Conservation (phyloP, 345 rosid species). For the Angophora floribunda region DNA sequence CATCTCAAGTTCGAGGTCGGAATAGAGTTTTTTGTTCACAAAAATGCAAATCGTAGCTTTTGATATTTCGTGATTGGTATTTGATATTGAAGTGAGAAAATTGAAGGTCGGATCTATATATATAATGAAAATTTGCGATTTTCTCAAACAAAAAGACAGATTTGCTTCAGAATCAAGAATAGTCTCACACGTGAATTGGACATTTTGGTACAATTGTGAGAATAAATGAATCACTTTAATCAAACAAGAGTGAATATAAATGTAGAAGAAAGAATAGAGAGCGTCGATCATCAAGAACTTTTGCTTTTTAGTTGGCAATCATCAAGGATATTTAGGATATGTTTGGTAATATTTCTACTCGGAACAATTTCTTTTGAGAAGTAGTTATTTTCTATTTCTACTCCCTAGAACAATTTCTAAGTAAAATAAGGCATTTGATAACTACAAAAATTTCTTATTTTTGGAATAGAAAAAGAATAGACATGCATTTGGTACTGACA, state of each 20-base stretch:
- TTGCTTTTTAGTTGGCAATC: too few species aligned
- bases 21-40: not conserved
- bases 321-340: too few species aligned
- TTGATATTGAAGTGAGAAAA: not conserved
- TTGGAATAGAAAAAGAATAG: too few species aligned
- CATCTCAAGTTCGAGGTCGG: not conserved
- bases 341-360: too few species aligned
- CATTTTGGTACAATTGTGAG: not conserved
- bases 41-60: not conserved
- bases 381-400: too few species aligned
- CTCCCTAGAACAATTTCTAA: too few species aligned
- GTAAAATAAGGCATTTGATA: too few species aligned
- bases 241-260: not conserved
- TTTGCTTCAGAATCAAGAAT: not conserved
- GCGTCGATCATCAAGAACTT: not conserved
- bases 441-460: too few species aligned
- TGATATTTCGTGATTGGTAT: not conserved
- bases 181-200: not conserved
- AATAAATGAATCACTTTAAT: not conserved
- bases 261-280: not conserved
- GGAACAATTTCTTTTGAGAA: too few species aligned
- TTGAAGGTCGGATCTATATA: not conserved
- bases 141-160: not conserved
- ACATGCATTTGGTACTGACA: too few species aligned
- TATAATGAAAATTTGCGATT: not conserved